Evolutionary conservation across 441 rosid genomes (phyloP).

Genomic region (Biscutella auriculata): DNA sequence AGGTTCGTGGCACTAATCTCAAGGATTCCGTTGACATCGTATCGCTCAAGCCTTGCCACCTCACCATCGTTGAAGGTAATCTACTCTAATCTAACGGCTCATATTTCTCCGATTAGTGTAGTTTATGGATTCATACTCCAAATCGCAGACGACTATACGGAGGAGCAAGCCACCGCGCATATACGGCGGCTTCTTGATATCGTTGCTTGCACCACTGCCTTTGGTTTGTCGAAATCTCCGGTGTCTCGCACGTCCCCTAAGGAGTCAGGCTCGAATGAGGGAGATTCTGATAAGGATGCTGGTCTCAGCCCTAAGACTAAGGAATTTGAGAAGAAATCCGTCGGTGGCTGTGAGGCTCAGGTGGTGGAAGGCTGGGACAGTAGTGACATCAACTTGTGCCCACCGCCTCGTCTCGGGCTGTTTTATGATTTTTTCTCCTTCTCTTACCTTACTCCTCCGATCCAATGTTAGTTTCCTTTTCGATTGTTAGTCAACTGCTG

Average conservation of each 20-base stretch:
- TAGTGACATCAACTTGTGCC: constrained; percentile 47
- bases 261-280: constrained; percentile 30
- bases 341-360: neutral
- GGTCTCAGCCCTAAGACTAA: constrained; percentile 14
- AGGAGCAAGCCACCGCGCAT: constrained; percentile 46
- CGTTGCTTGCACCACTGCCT: constrained; percentile 57
- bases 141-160: constrained; percentile 53
- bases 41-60: constrained; percentile 61
- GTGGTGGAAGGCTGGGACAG: constrained; percentile 23
- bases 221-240: constrained; percentile 43
- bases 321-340: no score
- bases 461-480: constrained; percentile 38
- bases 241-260: constrained; percentile 24
- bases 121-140: no score
- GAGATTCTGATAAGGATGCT: constrained; percentile 18
- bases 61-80: constrained; percentile 43
- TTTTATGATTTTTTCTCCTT: constrained; percentile 68
- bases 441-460: constrained; percentile 54
- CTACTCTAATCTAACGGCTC: constrained; percentile 18
- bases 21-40: constrained; percentile 57
- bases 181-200: constrained; percentile 65
- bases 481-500: neutral
- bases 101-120: neutral
- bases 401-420: constrained; percentile 61
- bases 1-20: constrained; percentile 58